phyloP scores from a whole-genome alignment of 805 yeast genomes.

The Dipodascopsis uninucleata region DNA sequence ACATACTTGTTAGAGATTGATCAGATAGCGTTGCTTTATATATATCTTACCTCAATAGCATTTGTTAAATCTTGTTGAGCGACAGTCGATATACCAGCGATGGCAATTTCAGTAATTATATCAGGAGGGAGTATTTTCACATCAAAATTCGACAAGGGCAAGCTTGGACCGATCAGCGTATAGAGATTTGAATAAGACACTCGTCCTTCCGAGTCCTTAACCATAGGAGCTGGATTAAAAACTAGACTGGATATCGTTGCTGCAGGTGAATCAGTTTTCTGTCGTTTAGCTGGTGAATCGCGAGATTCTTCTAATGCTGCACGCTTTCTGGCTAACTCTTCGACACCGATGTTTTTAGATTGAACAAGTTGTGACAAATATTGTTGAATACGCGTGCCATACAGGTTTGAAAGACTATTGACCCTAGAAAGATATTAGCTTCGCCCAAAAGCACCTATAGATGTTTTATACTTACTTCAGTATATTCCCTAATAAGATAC shows the following conservation, averaged over 20 bases:
- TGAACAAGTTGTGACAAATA: slow-evolving; percentile 33
- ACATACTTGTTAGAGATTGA: no score
- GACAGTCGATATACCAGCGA: slow-evolving; percentile 58
- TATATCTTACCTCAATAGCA: slow-evolving; percentile 59
- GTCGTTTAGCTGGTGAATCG: slow-evolving; percentile 31
- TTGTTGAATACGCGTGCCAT: slow-evolving; percentile 33
- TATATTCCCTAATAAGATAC: slow-evolving; percentile 30
- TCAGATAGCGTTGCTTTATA: slow-evolving; percentile 7
- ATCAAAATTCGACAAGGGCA: slow-evolving; percentile 65
- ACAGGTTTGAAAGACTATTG: slow-evolving; percentile 35
- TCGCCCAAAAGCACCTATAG: no score
- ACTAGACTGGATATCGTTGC: slow-evolving; percentile 3
- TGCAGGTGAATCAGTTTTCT: slow-evolving; percentile 9
- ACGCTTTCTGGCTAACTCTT: slow-evolving; percentile 27
- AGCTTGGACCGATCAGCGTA: slow-evolving; percentile 57
- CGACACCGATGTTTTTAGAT: slow-evolving; percentile 22
- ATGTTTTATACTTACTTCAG: slow-evolving; percentile 14
- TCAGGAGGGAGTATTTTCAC: slow-evolving; percentile 63
- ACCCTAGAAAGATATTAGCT: slow-evolving; percentile 5
- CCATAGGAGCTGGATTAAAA: neutral
- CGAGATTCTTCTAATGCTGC: slow-evolving; percentile 36
- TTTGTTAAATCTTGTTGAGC: slow-evolving; percentile 52
- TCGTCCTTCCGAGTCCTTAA: slow-evolving; percentile 25
- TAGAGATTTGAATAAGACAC: slow-evolving; percentile 57
- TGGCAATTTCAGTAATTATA: slow-evolving; percentile 60